Base-by-base conservation (phyloP, 2,329 filamentous ascomycete species). In the Shiraia sp. region DNA sequence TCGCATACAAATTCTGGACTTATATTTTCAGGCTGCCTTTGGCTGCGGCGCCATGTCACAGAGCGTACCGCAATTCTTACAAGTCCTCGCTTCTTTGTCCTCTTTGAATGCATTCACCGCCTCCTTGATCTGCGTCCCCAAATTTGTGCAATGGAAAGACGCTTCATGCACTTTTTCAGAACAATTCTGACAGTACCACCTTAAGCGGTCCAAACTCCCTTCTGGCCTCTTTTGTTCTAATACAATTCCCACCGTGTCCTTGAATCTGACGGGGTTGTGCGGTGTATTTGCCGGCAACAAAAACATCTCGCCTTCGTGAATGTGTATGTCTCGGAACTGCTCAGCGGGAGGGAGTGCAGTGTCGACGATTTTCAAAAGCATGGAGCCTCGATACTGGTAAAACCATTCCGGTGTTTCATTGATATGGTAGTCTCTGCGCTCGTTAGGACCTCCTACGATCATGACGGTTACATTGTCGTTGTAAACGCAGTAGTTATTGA, bases 401-500 rank as follows among this genome's bases (percentile, higher is more conserved):
- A 97, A 99, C 86, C 91, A 97, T 72, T 97, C 93, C 10, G 93
- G 85, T 0, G 92, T 97, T 60, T 84, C 77, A 78, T 97, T 97
- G 80, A 97, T 92, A 79, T 97, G 93, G 78, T 96, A 99, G 78
- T 97, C 93, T 41, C 91, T 96, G 52, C 93, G 85, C 47, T 89
- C 89, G 71, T 97, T 97, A 62, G 93, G 93, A 10, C 93, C 93
- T 66, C 93, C 93, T 49, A 99, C 91, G 59, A 96, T 90, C 88
- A 93, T 93, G 65, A 93, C 87, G 29, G 86, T 90, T 45, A 92
- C 81, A 62, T 82, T 81, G 40, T 87, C 81, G 67, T 95, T 87
- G 75, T 96, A 95, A 62, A 97, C 89, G 74, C 91, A 96, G 77
- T 93, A 95, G 75, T 97, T 97, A 75, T 96, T 96, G 64, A 97